A percentile compares a stretch with the other conserved stretches of the same genome.
These are phyloP conservation scores for Cryphonectria naterciae DNA, from an alignment of 2,329 filamentous ascomycete species.

Conservation along the genomic window DNA sequence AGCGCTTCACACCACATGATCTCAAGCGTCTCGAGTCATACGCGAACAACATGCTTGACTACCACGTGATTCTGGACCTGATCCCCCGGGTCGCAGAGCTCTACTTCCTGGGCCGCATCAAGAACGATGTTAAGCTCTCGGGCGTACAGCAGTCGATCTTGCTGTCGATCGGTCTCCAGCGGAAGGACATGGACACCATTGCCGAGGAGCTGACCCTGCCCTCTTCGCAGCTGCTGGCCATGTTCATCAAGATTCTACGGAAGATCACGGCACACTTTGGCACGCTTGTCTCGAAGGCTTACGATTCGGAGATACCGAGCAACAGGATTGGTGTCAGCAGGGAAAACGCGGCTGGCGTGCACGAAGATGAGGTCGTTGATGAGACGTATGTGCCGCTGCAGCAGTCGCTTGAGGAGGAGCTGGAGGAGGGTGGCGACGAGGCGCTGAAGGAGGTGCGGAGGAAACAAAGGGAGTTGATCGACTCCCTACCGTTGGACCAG, in stretches of 20 bases:
- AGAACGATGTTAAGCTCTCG: slow-evolving; percentile 68
- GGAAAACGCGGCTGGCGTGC: slow-evolving; percentile 64
- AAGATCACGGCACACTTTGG: slow-evolving; percentile 84
- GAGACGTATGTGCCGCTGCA: slow-evolving; percentile 72
- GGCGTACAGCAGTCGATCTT: slow-evolving; percentile 87
- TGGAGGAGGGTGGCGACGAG: slow-evolving; percentile 82
- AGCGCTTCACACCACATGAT: slow-evolving; percentile 84
- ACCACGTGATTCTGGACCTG: slow-evolving; percentile 94
- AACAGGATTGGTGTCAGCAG: slow-evolving; percentile 62
- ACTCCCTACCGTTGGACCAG: slow-evolving; percentile 86
- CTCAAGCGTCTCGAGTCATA: slow-evolving; percentile 94
- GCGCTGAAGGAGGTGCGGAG: slow-evolving; percentile 71
- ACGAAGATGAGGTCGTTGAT: slow-evolving; percentile 70
- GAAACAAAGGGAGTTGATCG: slow-evolving; percentile 86
- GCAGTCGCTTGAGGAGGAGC: slow-evolving; percentile 75
- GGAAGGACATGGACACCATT: slow-evolving; percentile 81
- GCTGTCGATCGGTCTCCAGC: slow-evolving; percentile 87
- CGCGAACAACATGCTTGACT: slow-evolving; percentile 95
- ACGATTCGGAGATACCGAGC: slow-evolving; percentile 67
- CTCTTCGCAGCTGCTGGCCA: slow-evolving; percentile 81
- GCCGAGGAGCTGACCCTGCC: slow-evolving; percentile 78
- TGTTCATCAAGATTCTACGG: slow-evolving; percentile 95
- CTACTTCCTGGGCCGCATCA: slow-evolving; percentile 82
- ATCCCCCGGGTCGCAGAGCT: slow-evolving; percentile 80
- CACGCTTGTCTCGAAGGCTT: slow-evolving; percentile 72